Evolutionary conservation across 148 eudicot species (phyloP), one percentile per base, ranked within the genome.

Genomic region (Cornus florida): DNA sequence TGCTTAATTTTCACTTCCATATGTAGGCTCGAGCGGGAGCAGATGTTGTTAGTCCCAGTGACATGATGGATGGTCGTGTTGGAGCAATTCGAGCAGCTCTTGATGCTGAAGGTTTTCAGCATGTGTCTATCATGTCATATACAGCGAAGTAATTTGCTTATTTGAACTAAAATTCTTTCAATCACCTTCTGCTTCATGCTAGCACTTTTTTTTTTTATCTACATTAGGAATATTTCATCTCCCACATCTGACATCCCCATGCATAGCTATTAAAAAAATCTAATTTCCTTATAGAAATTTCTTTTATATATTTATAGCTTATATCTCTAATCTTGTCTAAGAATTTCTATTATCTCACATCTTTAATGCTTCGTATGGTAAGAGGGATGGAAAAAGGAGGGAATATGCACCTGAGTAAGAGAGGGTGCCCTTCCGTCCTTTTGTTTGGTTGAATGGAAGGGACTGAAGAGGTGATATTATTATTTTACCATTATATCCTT

Each of bases 31-130:
- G 94, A 71, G 99, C 99, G 72, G 99, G 99, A 67, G 99, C 98
- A 23, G 98, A 96, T 86, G 94, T 96, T 79, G 90, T 96, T 70
- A 96, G 99, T 74, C 99, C 99, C n/a, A 96, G 99, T 89, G 99
- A 96, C 83, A 96, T 96, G 99, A 96, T 96, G 99, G 99, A 96
- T 84, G 99, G 98, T 46, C 99, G 99, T 80, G 86, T 96, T 7
- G 99, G 98, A 75, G 97, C 98, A 67, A 91, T 96, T 84, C 93
- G 99, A 69, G 73, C 90, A 75, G 95, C 98, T 77, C 98, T 96
- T 84, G 99, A 96, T 86, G 90, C 88, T 68, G 97, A 91, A 81
- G 98, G 99, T 75, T 92, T 88, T 82, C 84, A 88, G 39, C 88
- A 96, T 82, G 99, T 96, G 79, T 92, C 93, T 7, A 92, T 96